Base-by-base conservation (phyloP, 2,329 filamentous ascomycete genomes). In the Stagonosporopsis rhizophila region DNA sequence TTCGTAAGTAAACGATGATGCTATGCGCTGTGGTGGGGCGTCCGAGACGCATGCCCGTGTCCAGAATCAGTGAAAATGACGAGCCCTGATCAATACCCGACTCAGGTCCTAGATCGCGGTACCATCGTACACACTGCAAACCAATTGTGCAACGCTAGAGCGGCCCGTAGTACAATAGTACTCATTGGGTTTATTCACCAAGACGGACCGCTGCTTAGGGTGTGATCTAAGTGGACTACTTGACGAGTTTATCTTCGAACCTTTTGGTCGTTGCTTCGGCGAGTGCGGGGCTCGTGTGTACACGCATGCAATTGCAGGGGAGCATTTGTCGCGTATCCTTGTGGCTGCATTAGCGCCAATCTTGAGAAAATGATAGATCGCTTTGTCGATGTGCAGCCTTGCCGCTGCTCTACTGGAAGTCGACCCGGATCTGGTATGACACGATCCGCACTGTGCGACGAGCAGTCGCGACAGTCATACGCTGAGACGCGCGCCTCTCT, bases 321-420 rank as follows among this genome's bases (percentile, higher is more conserved):
- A 51, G 23, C n/a, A 37, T 17, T 28, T 15, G 42, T 56, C 47
- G 47, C 42, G 42, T 52, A 56, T 37, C 27, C 42, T 41, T 45
- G 53, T 48, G 42, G 53, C 53, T 52, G 53, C 53, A 48, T 52
- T 56, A 56, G 53, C 47, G 53, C 40, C 25, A 27, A 27, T 7
- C 11, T 27, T 35, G 37, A 48, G 20, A 25, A 56, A 40, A 30
- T 51, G 53, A 56, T 46, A 44, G 38, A 52, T 56, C 42, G 30
- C 28, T 27, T 56, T 37, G n/a, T 44, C 25, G 30, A 40, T 23
- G 28, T 42, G 17, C 41, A 56, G 53, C 53, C 53, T 56, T 50
- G 42, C 32, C 28, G 40, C 23, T 25, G 11, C 28, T 42, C 20
- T 37, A 28, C 47, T n/a, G 42, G 42, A 34, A 38, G 42, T 40